Percentiles rank a stretch among this genome's conserved stretches.
These are phyloP conservation scores for Rhodomyrtus tomentosa DNA, from an alignment of 345 rosid genomes.

Conservation along the genomic window DNA sequence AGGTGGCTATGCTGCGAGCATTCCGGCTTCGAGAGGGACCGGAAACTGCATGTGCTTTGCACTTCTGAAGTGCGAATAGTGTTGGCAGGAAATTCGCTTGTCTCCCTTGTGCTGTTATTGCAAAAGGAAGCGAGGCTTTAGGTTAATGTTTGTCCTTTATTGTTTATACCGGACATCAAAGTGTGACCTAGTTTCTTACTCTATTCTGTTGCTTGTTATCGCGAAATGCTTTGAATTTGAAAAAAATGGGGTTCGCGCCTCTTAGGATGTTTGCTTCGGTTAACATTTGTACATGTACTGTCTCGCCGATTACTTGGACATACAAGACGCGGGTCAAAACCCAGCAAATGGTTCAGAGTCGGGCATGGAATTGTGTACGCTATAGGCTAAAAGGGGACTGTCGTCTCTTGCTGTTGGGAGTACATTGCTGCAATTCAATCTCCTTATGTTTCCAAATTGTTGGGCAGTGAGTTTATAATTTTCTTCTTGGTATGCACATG, in stretches of 20 bases:
- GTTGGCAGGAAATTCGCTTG: not conserved
- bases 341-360: not conserved
- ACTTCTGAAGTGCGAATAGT: not conserved
- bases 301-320: not conserved
- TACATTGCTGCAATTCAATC: not conserved
- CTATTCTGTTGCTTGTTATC: not conserved
- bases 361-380: not conserved
- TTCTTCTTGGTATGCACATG: too few species aligned
- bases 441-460: not conserved
- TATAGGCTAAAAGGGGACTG: not conserved
- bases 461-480: too few species aligned
- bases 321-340: not conserved
- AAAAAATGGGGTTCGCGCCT: not conserved
- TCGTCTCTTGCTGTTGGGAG: not conserved
- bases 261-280: not conserved
- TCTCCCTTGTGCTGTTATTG: not conserved
- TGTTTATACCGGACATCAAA: not conserved
- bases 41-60: not conserved
- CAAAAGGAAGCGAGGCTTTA: not conserved
- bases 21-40: not conserved
- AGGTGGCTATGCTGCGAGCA: not conserved
- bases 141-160: not conserved
- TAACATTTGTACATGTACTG: not conserved
- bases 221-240: not conserved
- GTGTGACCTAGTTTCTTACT: not conserved